Base-by-base conservation (phyloP, 164 flowering plant species). In the Stephania cephalantha region DNA sequence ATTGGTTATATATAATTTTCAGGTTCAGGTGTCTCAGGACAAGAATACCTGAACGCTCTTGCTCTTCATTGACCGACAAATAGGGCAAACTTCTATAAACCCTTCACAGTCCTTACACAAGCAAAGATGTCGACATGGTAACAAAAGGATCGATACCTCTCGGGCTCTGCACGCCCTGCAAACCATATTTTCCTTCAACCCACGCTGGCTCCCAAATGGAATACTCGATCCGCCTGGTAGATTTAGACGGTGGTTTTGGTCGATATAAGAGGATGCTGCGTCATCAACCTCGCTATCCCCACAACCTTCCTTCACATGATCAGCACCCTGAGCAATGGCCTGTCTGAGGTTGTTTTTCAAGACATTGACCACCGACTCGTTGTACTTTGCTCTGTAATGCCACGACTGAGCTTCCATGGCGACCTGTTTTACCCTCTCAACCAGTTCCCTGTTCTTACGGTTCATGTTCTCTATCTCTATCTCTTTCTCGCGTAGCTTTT, bases 111-210 rank as follows among this genome's bases (percentile, higher is more conserved):
- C 90, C 75, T 79, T 88, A 82, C 98, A 94, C 72, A 94, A 72
- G 81, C 97, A 90, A 45, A 94, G 79, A 75, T 94, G 98, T 77
- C 97, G 81, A 76, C 98, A 94, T 58, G 98, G 98, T 86, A 88
- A 80, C 79, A 94, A 78, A 84, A 94, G 77, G n/a, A 91, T 71
- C 31, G 87, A 87, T 46, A 90, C 93, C 84, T 91, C 97, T 80
- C 84, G 89, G 30, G 71, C 44, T 68, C 79, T 87, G 88, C 98
- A 92, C 13, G 86, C 85, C 74, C 81, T 81, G 83, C 97, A 94
- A 44, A 48, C 75, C 86, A 84, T 80, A 68, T 79, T 81, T 72
- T 77, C 82, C 72, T 71, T 81, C 71, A 50, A 64, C 22, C 68
- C n/a, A 46, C 13, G 76, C 6, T 31, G 70, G 70, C 78, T 79